Conservation (phyloP, 2,329 filamentous ascomycete genomes). For the Paecilomyces fulvus region DNA sequence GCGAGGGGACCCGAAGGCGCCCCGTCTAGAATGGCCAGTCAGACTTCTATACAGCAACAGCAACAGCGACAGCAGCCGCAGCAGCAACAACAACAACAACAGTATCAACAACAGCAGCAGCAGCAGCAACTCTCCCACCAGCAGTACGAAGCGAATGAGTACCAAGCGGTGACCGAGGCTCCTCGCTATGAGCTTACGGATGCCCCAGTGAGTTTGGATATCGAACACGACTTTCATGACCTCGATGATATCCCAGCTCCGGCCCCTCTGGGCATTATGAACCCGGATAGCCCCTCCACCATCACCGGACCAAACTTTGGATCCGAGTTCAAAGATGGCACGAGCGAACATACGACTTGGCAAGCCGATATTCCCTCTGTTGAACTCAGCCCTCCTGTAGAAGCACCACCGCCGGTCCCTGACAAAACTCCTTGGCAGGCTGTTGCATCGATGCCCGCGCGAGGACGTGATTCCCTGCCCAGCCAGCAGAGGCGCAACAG, state of each 20-base stretch:
- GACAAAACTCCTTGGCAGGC: slow-evolving; percentile 2
- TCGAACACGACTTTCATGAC: background rate
- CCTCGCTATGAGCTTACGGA: background rate
- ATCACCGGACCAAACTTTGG: slow-evolving; percentile 8
- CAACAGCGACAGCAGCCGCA: background rate
- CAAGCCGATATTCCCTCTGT: slow-evolving; percentile 5
- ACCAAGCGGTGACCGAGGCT: slow-evolving; percentile 7
- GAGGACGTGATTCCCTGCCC: slow-evolving; percentile 21
- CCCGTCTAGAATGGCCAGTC: slow-evolving; percentile 4
- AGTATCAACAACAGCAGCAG: background rate
- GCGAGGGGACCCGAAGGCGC: slow-evolving; percentile 15
- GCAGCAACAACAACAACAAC: background rate
- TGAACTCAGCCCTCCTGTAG: slow-evolving; percentile 6
- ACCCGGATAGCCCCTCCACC: slow-evolving; percentile 5
- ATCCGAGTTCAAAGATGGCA: slow-evolving; percentile 4
- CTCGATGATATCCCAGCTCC: background rate
- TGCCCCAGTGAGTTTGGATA: background rate
- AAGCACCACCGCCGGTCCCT: background rate
- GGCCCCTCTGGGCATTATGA: slow-evolving; percentile 3
- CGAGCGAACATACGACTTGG: slow-evolving; percentile 1
- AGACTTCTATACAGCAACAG: background rate
- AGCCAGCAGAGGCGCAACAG: slow-evolving; percentile 22
- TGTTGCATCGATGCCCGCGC: slow-evolving; percentile 7
- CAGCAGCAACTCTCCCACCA: slow-evolving; percentile 1
- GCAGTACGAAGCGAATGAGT: slow-evolving; percentile 7